Conservation (phyloP, 805 yeast genomes). For the Maudiozyma saulgeensis region DNA sequence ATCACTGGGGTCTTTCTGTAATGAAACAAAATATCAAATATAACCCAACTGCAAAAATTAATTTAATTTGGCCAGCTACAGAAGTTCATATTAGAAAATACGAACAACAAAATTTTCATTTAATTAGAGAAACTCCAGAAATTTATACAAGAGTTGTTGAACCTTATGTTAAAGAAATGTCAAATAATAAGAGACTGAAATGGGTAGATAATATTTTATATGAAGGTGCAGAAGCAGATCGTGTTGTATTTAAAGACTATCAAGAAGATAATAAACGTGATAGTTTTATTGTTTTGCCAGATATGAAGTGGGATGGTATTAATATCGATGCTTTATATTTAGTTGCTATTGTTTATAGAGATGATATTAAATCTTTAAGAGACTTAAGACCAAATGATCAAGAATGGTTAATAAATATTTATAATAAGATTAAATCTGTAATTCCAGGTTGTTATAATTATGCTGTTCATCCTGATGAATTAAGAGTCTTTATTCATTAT, state of each 20-base stretch:
- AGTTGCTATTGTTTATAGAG: constrained; percentile 63
- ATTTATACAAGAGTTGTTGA: constrained; percentile 51
- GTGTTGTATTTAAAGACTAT: constrained; percentile 59
- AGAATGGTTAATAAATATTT: constrained; percentile 44
- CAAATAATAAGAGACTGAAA: constrained; percentile 59
- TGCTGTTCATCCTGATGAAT: constrained; percentile 39
- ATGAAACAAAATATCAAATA: constrained; percentile 38
- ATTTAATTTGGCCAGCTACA: constrained; percentile 82
- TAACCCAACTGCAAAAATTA: constrained; percentile 58
- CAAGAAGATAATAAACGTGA: constrained; percentile 34
- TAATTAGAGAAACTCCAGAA: constrained; percentile 74
- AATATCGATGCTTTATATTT: constrained; percentile 64
- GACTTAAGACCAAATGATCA: constrained; percentile 57
- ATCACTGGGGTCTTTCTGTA: constrained; percentile 65
- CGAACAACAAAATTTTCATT: constrained; percentile 43
- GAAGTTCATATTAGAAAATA: constrained; percentile 72
- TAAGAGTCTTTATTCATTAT: constrained; percentile 79
- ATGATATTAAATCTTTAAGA: constrained; percentile 62
- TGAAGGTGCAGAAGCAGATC: constrained; percentile 76
- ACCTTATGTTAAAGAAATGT: constrained; percentile 70
- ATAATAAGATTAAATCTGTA: constrained; percentile 35
- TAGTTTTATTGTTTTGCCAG: constrained; percentile 78
- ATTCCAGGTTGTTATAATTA: constrained; percentile 40
- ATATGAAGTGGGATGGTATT: constrained; percentile 91
- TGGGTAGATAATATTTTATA: constrained; percentile 85